Conservation (phyloP, 2,329 filamentous ascomycete species). For the Pseudocercospora musae region DNA sequence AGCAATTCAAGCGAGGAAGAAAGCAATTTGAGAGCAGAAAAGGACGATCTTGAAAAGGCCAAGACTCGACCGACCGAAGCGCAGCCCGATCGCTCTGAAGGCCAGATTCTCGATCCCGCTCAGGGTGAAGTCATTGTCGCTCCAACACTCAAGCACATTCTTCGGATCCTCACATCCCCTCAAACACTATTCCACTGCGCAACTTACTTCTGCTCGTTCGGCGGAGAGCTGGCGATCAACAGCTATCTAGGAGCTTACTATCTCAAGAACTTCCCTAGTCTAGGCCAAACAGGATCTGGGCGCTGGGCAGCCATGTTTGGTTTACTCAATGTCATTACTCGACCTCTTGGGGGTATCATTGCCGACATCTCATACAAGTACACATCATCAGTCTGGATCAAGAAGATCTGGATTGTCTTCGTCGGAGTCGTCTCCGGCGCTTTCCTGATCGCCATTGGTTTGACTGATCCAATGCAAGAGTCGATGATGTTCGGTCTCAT, state of each 20-base stretch:
- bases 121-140: conserved; percentile 60
- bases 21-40: conserved; percentile 46
- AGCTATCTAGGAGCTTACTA: conserved; percentile 59
- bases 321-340: conserved; percentile 65
- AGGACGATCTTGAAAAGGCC: conserved; percentile 23
- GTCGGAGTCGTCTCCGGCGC: conserved; percentile 56
- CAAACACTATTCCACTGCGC: conserved; percentile 53
- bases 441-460: conserved; percentile 60
- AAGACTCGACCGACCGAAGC: neutral
- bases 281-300: conserved; percentile 41
- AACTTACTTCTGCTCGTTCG: conserved; percentile 59
- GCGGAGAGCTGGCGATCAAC: conserved; percentile 59
- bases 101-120: conserved; percentile 55
- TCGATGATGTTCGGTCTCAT: conserved; percentile 72
- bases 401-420: conserved; percentile 60
- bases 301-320: conserved; percentile 71
- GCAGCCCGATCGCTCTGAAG: conserved; percentile 37
- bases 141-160: conserved; percentile 58
- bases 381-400: conserved; percentile 56
- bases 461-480: conserved; percentile 58
- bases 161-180: conserved; percentile 61
- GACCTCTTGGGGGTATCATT: conserved; percentile 62
- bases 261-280: conserved; percentile 49
- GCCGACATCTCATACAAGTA: conserved; percentile 55
- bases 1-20: conserved; percentile 38